Evolutionary conservation across 2,329 filamentous ascomycete species (phyloP), one percentile per base, ranked within the genome.

Genomic region (Leptographium galeiforme): DNA sequence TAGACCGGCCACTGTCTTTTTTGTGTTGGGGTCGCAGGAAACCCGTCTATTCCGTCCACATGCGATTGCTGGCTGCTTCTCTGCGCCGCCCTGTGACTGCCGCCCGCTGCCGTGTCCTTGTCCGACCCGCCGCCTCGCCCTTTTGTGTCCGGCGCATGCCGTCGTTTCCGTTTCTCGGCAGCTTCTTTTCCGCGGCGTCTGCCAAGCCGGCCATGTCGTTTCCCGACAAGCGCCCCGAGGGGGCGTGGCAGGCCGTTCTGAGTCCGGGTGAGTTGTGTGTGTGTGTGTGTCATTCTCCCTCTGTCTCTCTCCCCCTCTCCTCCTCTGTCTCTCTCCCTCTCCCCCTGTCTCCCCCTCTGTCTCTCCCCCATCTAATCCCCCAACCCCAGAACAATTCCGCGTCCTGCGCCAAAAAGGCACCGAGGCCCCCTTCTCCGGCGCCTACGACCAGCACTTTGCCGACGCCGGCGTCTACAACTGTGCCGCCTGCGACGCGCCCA

Each of bases 321-420:
- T 19, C 11, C 18, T 53, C 36, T 25, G 25, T 25, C 18, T 18
- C n/a, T n/a, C n/a, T n/a, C n/a, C n/a, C n/a, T 16, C 44, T 33
- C 25, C 7, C 14, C 16, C 25, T 12, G 11, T 33, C 44, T 16
- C 25, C 33, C 2, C 16, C 30, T 8, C 14, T 10, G 3, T 6
- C 1, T 12, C 46, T 36, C 8, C 34, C n/a, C 30, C 25, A 8
- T 5, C 48, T 46, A 30, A 32, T 7, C 43, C 12, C 48, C 36
- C 18, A 10, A 13, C 44, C 6, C n/a, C 62, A 95, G 91, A 96
- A 64, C 93, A 98, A 77, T 98, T 97, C 75, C 87, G 88, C 59
- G 79, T 98, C 64, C 81, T 98, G 53, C 85, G 93, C 58, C 74
- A 94, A 67, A 91, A 96, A 68, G 93, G 90, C 62, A 98, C 93